Conservation (phyloP, 768 basidiomycete genomes). For the Asterophora lycoperdoides region DNA sequence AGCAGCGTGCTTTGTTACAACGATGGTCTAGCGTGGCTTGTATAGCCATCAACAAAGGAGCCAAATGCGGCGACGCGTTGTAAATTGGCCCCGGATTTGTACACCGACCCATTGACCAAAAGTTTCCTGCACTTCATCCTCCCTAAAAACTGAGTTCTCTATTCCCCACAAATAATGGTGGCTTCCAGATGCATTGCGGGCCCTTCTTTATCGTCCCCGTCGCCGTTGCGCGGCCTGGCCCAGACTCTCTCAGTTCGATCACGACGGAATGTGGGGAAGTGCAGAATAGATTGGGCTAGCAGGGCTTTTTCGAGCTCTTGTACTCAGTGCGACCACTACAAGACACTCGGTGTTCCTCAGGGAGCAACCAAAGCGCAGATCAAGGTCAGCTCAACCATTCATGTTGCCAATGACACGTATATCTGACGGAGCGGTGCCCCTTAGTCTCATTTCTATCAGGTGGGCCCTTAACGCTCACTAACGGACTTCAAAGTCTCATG, state of each 20-base stretch:
- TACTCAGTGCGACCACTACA: conserved; percentile 30
- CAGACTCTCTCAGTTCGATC: neutral
- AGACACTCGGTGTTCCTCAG: conserved; percentile 35
- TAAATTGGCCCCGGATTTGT: neutral
- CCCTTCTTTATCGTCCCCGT: neutral
- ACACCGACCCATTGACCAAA: too few species aligned
- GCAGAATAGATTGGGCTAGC: neutral
- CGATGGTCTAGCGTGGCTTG: too few species aligned
- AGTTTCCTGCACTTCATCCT: neutral
- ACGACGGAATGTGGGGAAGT: neutral
- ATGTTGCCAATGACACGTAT: neutral
- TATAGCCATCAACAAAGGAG: too few species aligned
- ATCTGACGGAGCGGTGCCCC: neutral
- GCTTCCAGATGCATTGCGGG: neutral
- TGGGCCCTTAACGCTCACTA: conserved; percentile 9
- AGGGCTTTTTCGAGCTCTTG: conserved; percentile 24
- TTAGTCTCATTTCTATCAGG: conserved; percentile 42
- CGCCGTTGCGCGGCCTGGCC: neutral
- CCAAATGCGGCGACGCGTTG: neutral
- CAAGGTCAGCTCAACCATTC: conserved; percentile 26
- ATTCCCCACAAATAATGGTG: neutral
- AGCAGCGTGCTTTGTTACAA: too few species aligned
- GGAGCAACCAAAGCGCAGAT: conserved; percentile 40
- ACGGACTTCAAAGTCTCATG: neutral
- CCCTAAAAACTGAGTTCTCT: neutral